Conservation (phyloP, 23 red algal species). For the Cyanidium caldarium region DNA sequence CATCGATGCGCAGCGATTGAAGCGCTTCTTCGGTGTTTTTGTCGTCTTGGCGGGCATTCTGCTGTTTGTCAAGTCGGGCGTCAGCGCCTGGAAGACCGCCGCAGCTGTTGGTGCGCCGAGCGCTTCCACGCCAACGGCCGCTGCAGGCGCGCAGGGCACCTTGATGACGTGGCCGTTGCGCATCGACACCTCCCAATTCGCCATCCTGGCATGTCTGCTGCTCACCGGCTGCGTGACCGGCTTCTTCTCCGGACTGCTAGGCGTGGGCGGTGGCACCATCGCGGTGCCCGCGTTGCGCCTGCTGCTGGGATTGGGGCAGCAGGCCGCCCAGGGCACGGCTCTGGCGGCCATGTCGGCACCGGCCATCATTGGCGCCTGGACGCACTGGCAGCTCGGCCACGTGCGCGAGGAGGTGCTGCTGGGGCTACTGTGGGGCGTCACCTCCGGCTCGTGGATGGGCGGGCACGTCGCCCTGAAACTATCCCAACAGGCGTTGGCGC, state of each 20-base stretch:
- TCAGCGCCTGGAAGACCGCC: neutral
- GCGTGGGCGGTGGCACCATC: constrained; percentile 76
- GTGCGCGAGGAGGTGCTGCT: constrained; percentile 26
- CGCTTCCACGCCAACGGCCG: neutral
- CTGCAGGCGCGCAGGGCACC: neutral
- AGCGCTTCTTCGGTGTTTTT: constrained; percentile 32
- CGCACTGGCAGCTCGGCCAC: constrained; percentile 31
- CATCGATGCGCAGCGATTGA: constrained; percentile 3
- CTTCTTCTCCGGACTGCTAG: constrained; percentile 61
- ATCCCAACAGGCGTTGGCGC: neutral
- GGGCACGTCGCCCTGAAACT: neutral
- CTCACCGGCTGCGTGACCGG: constrained; percentile 32
- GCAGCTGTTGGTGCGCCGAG: neutral
- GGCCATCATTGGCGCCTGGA: constrained; percentile 20
- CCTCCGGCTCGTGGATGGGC: constrained; percentile 21
- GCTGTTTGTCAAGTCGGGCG: neutral
- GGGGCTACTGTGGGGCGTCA: constrained; percentile 34
- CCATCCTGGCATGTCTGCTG: neutral
- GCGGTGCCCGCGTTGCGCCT: constrained; percentile 35
- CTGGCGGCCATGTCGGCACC: constrained; percentile 69
- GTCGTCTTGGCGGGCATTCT: constrained; percentile 7
- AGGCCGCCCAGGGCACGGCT: constrained; percentile 70
- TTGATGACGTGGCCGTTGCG: neutral
- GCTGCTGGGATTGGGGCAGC: constrained; percentile 32
- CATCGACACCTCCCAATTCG: neutral